phyloP scores from a whole-genome alignment of 441 rosid species.

The Mallotus repandus region DNA sequence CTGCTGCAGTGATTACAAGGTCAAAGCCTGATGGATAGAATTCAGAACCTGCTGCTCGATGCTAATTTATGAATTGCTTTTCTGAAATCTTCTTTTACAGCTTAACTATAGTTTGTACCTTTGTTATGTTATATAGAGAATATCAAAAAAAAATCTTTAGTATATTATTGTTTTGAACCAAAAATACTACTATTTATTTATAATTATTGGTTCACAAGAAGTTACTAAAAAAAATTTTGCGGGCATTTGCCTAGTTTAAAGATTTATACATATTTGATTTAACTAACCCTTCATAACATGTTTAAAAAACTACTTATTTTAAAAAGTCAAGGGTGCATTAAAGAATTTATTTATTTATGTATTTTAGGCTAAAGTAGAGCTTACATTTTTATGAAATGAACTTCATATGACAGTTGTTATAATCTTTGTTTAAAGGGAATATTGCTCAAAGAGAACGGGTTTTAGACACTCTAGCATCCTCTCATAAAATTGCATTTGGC shows the following conservation, averaged over 20 bases:
- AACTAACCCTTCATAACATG: neutral
- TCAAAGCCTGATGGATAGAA: constrained; percentile 23
- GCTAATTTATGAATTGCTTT: no score
- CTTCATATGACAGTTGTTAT: constrained; percentile 20
- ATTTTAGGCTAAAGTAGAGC: neutral
- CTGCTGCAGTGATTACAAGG: constrained; percentile 54
- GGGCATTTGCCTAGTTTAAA: neutral
- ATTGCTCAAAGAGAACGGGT: constrained; percentile 87
- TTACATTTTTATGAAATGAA: constrained; percentile 3
- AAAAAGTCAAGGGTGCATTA: neutral
- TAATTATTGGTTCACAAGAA: no score
- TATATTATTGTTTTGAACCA: no score
- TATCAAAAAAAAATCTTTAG: no score
- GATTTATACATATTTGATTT: constrained; percentile 5
- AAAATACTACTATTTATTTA: no score
- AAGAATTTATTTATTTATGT: neutral
- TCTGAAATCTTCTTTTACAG: no score
- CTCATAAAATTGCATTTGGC: constrained; percentile 86
- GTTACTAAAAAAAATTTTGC: no score
- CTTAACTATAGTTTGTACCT: no score
- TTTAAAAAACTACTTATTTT: neutral
- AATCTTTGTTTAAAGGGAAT: constrained; percentile 57
- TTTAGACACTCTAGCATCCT: constrained; percentile 84
- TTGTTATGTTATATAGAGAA: no score
- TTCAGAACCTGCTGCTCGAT: no score